phyloP scores from a whole-genome alignment of 2,329 filamentous ascomycete genomes.

The Aspergillus melleus region DNA sequence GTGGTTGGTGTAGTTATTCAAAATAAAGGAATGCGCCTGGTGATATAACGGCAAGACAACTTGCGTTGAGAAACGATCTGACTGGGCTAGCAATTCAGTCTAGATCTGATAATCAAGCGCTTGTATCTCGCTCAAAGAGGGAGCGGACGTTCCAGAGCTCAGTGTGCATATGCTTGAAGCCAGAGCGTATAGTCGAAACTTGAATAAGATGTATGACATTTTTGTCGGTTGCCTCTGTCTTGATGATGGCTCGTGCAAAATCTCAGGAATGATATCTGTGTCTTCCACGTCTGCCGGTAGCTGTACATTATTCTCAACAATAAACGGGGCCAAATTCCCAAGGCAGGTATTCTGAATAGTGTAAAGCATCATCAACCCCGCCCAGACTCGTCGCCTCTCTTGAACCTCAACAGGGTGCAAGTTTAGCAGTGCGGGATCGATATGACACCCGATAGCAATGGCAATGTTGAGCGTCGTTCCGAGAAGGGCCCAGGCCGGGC shows the following conservation, averaged over 20 bases:
- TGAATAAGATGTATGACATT: constrained; percentile 32
- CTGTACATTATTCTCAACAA: constrained; percentile 18
- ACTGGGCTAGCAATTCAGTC: constrained; percentile 5
- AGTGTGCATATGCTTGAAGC: constrained; percentile 24
- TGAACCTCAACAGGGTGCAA: constrained; percentile 25
- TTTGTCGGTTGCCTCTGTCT: constrained; percentile 20
- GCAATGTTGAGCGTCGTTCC: constrained; percentile 31
- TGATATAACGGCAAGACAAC: constrained; percentile 18
- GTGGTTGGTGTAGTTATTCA: constrained; percentile 29
- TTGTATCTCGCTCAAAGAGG: background rate
- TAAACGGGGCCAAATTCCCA: constrained; percentile 25
- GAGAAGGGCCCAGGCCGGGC: constrained; percentile 31
- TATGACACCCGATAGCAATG: constrained; percentile 31
- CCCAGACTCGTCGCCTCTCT: constrained; percentile 31
- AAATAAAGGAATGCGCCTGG: constrained; percentile 25
- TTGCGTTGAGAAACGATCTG: constrained; percentile 14
- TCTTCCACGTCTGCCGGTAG: constrained; percentile 23
- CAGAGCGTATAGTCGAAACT: constrained; percentile 29
- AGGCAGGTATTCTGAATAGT: constrained; percentile 33
- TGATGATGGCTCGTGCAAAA: background rate
- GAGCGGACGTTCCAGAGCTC: constrained; percentile 11
- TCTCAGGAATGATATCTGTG: constrained; percentile 9
- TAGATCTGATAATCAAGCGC: constrained; percentile 9
- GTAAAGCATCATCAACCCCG: constrained; percentile 34
- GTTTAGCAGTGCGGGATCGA: constrained; percentile 29